A percentile compares a stretch with the other conserved stretches of the same genome.
These are phyloP conservation scores for Haplosporangium sp. DNA, from an alignment of 371 early-diverging fungal species.

Conservation along the genomic window DNA sequence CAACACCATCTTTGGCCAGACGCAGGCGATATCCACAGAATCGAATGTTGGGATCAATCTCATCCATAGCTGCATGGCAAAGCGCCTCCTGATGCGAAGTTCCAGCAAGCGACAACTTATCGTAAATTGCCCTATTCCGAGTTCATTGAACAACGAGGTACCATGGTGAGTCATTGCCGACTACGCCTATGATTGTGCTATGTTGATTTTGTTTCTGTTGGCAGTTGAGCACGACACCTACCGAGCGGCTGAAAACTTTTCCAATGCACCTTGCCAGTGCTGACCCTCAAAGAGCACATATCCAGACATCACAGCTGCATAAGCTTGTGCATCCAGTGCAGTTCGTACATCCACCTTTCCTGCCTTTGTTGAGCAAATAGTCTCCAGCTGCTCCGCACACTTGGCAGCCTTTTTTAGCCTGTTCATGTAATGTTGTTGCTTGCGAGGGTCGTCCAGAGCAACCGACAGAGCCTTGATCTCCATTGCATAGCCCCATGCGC, in stretches of 20 bases:
- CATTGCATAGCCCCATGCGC: slow-evolving; percentile 87
- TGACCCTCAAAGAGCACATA: slow-evolving; percentile 75
- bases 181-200: too few relatives aligned
- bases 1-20: slow-evolving; percentile 56
- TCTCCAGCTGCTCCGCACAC: slow-evolving; percentile 62
- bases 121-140: slow-evolving; percentile 70
- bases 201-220: too few relatives aligned
- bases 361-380: slow-evolving; percentile 60
- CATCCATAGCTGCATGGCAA: slow-evolving; percentile 77
- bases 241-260: slow-evolving; percentile 71
- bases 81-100: slow-evolving; percentile 72
- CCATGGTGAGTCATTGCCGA: too few relatives aligned
- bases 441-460: slow-evolving; percentile 71
- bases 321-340: slow-evolving; percentile 78
- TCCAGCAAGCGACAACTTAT: slow-evolving; percentile 65
- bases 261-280: slow-evolving; percentile 76
- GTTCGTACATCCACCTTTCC: slow-evolving; percentile 66
- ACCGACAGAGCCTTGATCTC: slow-evolving; percentile 73
- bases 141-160: neutral
- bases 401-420: slow-evolving; percentile 73
- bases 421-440: slow-evolving; percentile 73
- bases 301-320: slow-evolving; percentile 76
- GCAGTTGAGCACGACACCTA: too few relatives aligned
- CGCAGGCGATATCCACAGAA: slow-evolving; percentile 83
- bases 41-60: slow-evolving; percentile 83